Evolutionary conservation across 805 yeast species (phyloP), one percentile per base, ranked within the genome.

Genomic region (Candida coquimbonensis): DNA sequence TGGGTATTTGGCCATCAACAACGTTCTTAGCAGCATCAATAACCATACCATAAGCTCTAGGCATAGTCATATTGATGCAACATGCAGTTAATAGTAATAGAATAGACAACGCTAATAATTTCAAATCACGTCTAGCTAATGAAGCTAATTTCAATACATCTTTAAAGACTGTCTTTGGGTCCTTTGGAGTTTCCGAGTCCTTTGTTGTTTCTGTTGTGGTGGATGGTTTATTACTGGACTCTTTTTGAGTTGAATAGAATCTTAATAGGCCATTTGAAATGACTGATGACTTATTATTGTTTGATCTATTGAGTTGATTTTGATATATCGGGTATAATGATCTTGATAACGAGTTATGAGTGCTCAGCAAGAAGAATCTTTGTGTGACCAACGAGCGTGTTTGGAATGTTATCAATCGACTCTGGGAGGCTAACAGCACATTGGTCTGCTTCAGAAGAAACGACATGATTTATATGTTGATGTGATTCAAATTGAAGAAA

Each of bases 21-120:
- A 60, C 58, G 36, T 66, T 62, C 49, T 68, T 69, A 1, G 77
- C 65, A 6, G 78, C 72, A 56, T 77, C 82, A 19, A 77, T 56
- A 3, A 77, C 73, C 39, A 72, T 59, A 40, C 82, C 82, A n/a
- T 78, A 77, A 7, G 78, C 70, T 49, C 73, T 75, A 2, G 82
- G 82, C 46, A 76, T 63, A 5, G 73, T 60, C 78, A 77, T 74
- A 24, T 76, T 72, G 38, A 76, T 73, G 6, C 65, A 56, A 32
- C 78, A 77, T 21, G 80, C 72, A 7, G 72, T 50, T 2, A 75
- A 61, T 31, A 77, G 58, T n/a, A 77, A 59, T 0, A 66, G 39
- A 5, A 77, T 61, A 0, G 81, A 80, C 1, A 66, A 44, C 0
- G 65, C 48, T 39, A 77, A 64, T 12, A 77, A 47, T 47, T 67